These are phyloP conservation scores for Furcasterigmium furcatum DNA, from an alignment of 2,329 filamentous ascomycete species.

Conservation along the genomic window DNA sequence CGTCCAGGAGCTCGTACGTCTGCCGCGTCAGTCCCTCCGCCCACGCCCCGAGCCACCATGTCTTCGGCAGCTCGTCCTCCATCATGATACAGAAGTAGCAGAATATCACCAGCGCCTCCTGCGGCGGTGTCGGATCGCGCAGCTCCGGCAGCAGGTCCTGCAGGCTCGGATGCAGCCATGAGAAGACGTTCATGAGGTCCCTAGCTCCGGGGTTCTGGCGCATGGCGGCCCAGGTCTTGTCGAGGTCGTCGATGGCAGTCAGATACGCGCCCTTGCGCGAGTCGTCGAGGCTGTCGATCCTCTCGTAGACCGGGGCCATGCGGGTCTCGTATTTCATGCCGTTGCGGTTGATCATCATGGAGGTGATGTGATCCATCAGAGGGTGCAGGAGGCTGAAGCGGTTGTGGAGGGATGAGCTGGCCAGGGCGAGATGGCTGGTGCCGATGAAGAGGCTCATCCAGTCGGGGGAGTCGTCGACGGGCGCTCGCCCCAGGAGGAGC, in stretches of 20 bases:
- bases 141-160: not conserved
- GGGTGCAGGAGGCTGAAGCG: not conserved
- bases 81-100: constrained; percentile 1
- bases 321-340: not conserved
- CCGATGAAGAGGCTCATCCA: constrained; percentile 1
- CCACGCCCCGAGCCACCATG: constrained; percentile 1
- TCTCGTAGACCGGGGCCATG: not conserved
- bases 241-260: not conserved
- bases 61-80: not conserved
- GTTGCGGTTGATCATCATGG: not conserved
- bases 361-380: not conserved
- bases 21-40: not conserved
- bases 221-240: not conserved
- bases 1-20: not conserved
- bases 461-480: not conserved
- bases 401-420: not conserved
- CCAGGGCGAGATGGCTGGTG: not conserved
- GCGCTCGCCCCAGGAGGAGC: not conserved
- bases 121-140: not conserved
- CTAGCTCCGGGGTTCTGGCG: not conserved
- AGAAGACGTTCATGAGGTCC: not conserved
- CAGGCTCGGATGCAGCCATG: not conserved
- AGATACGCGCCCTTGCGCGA: not conserved
- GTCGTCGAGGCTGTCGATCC: not conserved
- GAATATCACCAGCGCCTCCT: not conserved